Evolutionary conservation across 352 stramenopile genomes (phyloP), one percentile per base, ranked within the genome.

Genomic region (Ochromonadaceae sp.): DNA sequence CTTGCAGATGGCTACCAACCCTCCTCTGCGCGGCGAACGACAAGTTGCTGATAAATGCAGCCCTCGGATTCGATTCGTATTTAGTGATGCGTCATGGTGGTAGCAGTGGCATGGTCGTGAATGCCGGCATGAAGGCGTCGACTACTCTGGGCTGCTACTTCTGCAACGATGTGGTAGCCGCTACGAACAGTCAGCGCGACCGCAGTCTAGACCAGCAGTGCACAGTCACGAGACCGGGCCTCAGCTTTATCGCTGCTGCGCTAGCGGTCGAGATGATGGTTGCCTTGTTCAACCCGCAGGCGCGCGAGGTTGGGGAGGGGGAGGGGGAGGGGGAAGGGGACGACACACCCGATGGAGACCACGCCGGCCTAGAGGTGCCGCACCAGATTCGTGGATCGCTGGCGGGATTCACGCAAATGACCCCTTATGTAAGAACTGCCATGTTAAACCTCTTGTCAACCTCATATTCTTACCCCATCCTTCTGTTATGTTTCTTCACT

Each of bases 191-290:
- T 28, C 81, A 91, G 26, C 89, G 85, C 26, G 91, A 98, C 70
- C 85, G 93, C 12, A 98, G 92, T 7, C 61, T 99, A 12, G 94
- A 99, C 73, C 92, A 99, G 79, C 95, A 98, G 82, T 99, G 94
- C 70, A 99, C 94, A 0, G 93, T 99, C 0, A 98, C 94, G 35
- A 79, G 93, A 14, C 92, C 93, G 2, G 94, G 94, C 5, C 77
- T 98, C 14, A 28, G 78, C 4, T 83, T 85, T 1, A 91, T 95
- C 32, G 87, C 88, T 17, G 80, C 85, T 34, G 84, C 84, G 1
- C 93, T 94, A 34, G 89, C 89, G 0, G 93, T 96, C 0, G 93
- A 99, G 67, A 72, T 99, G 36, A 78, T 96, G 22, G 88, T 98
- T 10, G 83, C 84, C 5, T 71, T 98, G 35, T 78, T 98, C 53